A percentile compares a stretch with the other conserved stretches of the same genome.
Evolutionary conservation across 2,329 filamentous ascomycete genomes (phyloP).

Genomic region (Hymenotorrendiella dingleyae): DNA sequence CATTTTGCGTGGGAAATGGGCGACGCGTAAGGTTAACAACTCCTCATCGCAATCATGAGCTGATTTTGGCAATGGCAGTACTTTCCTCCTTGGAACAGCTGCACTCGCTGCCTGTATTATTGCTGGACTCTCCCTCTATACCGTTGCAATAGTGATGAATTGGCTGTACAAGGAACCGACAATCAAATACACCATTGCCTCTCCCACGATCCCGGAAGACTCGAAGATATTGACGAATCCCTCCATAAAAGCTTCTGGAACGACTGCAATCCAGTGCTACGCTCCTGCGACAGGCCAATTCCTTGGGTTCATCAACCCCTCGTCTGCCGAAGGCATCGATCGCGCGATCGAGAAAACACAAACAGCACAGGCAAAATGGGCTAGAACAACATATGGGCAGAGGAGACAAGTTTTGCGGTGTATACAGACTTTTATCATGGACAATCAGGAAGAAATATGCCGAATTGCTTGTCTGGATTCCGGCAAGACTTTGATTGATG

Average conservation of each 20-base stretch:
- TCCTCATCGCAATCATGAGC: not conserved
- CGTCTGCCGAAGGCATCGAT: slow-evolving; percentile 73
- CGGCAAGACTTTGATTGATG: slow-evolving; percentile 94
- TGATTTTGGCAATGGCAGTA: slow-evolving; percentile 10
- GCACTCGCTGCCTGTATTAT: slow-evolving; percentile 17
- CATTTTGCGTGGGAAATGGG: slow-evolving; percentile 18
- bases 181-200: slow-evolving; percentile 54
- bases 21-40: slow-evolving; percentile 19
- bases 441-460: slow-evolving; percentile 84
- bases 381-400: slow-evolving; percentile 68
- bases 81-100: slow-evolving; percentile 17
- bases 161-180: slow-evolving; percentile 33
- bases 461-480: slow-evolving; percentile 83
- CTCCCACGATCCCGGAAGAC: slow-evolving; percentile 55
- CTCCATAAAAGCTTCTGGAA: slow-evolving; percentile 58
- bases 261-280: slow-evolving; percentile 73
- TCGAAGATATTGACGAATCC: slow-evolving; percentile 53
- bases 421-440: slow-evolving; percentile 75
- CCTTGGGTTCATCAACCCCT: slow-evolving; percentile 72
- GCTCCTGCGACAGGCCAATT: slow-evolving; percentile 83
- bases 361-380: slow-evolving; percentile 72
- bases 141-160: slow-evolving; percentile 15
- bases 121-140: slow-evolving; percentile 21
- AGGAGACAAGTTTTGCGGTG: slow-evolving; percentile 74
- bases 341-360: slow-evolving; percentile 67